A percentile compares a stretch with the other conserved stretches of the same genome.
phyloP scores from a whole-genome alignment of 257 asterid genomes.

The Capsicum baccatum region DNA sequence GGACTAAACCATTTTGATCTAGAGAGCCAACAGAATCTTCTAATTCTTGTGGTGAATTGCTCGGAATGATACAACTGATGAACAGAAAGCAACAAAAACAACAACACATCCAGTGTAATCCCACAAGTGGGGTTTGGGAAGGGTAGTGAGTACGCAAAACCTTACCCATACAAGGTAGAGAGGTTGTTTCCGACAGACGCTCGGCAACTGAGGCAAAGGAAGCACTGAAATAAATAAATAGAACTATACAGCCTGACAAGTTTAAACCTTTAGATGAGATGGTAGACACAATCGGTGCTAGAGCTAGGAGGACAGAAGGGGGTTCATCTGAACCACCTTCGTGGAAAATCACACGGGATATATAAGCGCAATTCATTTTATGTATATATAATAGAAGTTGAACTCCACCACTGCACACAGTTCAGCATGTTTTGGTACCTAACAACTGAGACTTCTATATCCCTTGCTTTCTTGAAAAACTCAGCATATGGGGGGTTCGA shows the following conservation, averaged over 20 bases:
- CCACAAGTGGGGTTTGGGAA: too few relatives aligned
- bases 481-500: neutral
- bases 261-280: neutral
- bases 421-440: neutral
- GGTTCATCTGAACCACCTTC: too few relatives aligned
- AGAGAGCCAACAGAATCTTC: neutral
- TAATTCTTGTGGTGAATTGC: neutral
- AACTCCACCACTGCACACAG: neutral
- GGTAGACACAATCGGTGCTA: neutral
- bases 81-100: too few relatives aligned
- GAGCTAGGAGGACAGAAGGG: too few relatives aligned
- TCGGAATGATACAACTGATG: neutral
- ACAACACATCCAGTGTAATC: too few relatives aligned
- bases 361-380: too few relatives aligned
- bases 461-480: neutral
- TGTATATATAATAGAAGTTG: too few relatives aligned
- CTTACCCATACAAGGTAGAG: too few relatives aligned
- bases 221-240: neutral
- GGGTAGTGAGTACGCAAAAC: too few relatives aligned
- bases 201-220: neutral
- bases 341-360: too few relatives aligned
- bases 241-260: neutral
- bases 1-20: neutral
- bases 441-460: too few relatives aligned
- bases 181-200: too few relatives aligned